phyloP scores from a whole-genome alignment of 306 rosid genomes.

The Rosa rugosa region DNA sequence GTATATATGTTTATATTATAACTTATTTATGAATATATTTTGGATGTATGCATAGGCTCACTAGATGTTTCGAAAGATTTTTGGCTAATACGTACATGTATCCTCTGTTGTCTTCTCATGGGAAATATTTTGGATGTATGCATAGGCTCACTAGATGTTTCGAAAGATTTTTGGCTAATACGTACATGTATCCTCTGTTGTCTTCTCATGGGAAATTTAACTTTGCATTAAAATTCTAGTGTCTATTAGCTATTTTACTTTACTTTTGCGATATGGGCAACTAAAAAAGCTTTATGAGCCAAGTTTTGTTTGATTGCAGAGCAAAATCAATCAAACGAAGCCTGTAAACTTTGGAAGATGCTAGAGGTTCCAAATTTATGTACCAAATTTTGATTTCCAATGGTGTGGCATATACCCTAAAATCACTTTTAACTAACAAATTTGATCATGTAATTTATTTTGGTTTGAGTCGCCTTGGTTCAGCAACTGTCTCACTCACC shows the following conservation, averaged over 20 bases:
- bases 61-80: neutral
- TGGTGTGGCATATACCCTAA: neutral
- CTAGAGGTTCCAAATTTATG: neutral
- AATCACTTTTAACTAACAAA: neutral
- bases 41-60: neutral
- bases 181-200: neutral
- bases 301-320: neutral
- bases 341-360: neutral
- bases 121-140: neutral
- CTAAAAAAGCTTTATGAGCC: neutral
- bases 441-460: neutral
- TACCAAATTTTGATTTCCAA: neutral
- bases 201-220: neutral
- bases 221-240: neutral
- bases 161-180: neutral
- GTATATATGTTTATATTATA: slow-evolving; percentile 23
- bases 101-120: neutral
- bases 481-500: no score
- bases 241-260: neutral
- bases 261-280: neutral
- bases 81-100: slow-evolving; percentile 2
- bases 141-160: neutral
- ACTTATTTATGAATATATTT: slow-evolving; percentile 14
- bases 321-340: neutral
- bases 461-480: no score